These are phyloP conservation scores for Aspergillus tanneri DNA, from an alignment of 2,329 filamentous ascomycete genomes.

Conservation along the genomic window DNA sequence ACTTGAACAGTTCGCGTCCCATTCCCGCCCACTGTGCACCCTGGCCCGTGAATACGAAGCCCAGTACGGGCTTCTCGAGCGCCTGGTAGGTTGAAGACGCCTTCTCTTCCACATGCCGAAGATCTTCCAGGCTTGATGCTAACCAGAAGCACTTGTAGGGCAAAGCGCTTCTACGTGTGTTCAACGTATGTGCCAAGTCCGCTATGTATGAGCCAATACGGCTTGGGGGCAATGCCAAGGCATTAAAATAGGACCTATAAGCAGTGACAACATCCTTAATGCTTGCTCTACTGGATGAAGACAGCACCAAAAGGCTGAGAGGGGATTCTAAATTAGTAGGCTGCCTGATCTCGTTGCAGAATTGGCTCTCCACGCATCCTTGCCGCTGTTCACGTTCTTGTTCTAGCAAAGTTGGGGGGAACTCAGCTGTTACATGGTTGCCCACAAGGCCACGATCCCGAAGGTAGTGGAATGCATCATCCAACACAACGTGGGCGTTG, in stretches of 20 bases:
- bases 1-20: slow-evolving; percentile 31
- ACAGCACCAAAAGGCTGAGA: neutral
- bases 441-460: neutral
- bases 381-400: neutral
- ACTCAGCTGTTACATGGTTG: neutral
- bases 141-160: neutral
- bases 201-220: neutral
- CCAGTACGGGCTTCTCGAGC: slow-evolving; percentile 16
- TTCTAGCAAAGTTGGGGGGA: neutral
- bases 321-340: too few relatives aligned
- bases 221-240: neutral
- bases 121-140: neutral
- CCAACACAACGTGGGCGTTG: slow-evolving; percentile 35
- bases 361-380: too few relatives aligned
- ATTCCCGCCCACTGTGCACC: slow-evolving; percentile 39
- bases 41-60: slow-evolving; percentile 42
- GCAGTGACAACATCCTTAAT: neutral
- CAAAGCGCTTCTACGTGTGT: neutral
- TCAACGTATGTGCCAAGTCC: neutral
- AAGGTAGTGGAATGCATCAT: slow-evolving; percentile 25
- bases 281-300: neutral
- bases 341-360: too few relatives aligned
- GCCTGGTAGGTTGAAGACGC: neutral
- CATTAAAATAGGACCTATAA: neutral
- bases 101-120: neutral